phyloP scores from a whole-genome alignment of 441 rosid species.

The Theobroma grandiflorum region DNA sequence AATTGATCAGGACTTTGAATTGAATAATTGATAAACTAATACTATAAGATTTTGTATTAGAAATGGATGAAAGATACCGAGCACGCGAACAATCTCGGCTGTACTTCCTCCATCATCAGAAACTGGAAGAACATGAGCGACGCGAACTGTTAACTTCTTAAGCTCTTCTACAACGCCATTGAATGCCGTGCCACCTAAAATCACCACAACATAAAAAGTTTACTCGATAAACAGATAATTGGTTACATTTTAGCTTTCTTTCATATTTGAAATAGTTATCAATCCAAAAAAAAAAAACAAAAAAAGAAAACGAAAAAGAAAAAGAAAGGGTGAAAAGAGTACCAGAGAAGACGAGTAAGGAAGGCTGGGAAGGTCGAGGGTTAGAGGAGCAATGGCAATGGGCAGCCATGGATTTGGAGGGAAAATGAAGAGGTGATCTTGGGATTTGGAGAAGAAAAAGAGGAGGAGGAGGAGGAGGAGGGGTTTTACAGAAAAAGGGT shows the following conservation, averaged over 20 bases:
- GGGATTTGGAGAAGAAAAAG: slow-evolving; percentile 16
- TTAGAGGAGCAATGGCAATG: slow-evolving; percentile 37
- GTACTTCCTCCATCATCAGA: slow-evolving; percentile 98
- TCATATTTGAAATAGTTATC: neutral
- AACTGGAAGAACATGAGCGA: slow-evolving; percentile 93
- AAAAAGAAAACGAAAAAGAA: neutral
- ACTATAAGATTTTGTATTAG: neutral
- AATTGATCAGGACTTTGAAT: neutral
- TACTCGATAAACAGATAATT: neutral
- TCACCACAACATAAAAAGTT: neutral
- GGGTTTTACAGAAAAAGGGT: slow-evolving; percentile 35
- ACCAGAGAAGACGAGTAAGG: slow-evolving; percentile 91
- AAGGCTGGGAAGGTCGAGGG: slow-evolving; percentile 59
- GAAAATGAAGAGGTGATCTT: slow-evolving; percentile 20
- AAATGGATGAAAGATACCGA: slow-evolving; percentile 51
- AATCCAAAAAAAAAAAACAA: neutral
- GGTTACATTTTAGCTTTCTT: neutral
- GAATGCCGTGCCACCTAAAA: slow-evolving; percentile 88
- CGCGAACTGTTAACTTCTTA: slow-evolving; percentile 80
- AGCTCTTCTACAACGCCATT: slow-evolving; percentile 97
- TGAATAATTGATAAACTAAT: neutral
- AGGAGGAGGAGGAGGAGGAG: slow-evolving; percentile 12
- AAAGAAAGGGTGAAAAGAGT: neutral
- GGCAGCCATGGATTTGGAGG: slow-evolving; percentile 43
- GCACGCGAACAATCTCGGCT: slow-evolving; percentile 95